These are phyloP conservation scores for Lipomyces mesembrius DNA, from an alignment of 805 yeast species.

Conservation along the genomic window DNA sequence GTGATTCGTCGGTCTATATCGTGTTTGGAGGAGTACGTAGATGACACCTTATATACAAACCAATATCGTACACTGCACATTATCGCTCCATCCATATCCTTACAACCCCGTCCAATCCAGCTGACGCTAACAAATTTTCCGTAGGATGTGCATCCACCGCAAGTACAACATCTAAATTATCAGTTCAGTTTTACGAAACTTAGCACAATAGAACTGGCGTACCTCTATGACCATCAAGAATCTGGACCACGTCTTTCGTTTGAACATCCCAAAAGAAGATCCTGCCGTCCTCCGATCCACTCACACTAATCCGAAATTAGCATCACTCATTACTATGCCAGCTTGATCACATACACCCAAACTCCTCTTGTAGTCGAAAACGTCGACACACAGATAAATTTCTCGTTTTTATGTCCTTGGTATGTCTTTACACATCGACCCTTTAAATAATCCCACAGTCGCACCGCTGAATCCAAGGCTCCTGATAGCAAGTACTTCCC, in stretches of 20 bases:
- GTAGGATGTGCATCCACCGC: conserved; percentile 37
- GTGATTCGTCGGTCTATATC: too few species aligned
- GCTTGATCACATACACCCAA: conserved; percentile 44
- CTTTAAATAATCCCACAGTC: conserved; percentile 88
- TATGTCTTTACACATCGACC: conserved; percentile 81
- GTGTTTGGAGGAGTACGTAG: not conserved
- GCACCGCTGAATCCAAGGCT: conserved; percentile 76
- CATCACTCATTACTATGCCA: not conserved
- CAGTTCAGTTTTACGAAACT: not conserved
- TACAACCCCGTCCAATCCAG: conserved; percentile 33
- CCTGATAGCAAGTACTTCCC: conserved; percentile 81
- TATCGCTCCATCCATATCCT: conserved; percentile 27
- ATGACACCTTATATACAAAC: not conserved
- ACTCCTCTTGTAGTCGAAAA: conserved; percentile 54
- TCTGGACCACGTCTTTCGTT: conserved; percentile 54
- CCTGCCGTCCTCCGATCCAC: conserved; percentile 64
- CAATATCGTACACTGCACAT: not conserved
- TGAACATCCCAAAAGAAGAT: conserved; percentile 72
- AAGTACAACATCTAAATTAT: conserved; percentile 32
- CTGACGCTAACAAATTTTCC: conserved; percentile 37
- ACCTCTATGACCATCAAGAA: conserved; percentile 40
- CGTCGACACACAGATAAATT: conserved; percentile 57
- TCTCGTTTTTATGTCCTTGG: conserved; percentile 47
- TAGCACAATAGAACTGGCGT: not conserved
- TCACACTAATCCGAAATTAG: conserved; percentile 44